Evolutionary conservation across 2,329 filamentous ascomycete species (phyloP).

Genomic region (Xylariaceae sp.): DNA sequence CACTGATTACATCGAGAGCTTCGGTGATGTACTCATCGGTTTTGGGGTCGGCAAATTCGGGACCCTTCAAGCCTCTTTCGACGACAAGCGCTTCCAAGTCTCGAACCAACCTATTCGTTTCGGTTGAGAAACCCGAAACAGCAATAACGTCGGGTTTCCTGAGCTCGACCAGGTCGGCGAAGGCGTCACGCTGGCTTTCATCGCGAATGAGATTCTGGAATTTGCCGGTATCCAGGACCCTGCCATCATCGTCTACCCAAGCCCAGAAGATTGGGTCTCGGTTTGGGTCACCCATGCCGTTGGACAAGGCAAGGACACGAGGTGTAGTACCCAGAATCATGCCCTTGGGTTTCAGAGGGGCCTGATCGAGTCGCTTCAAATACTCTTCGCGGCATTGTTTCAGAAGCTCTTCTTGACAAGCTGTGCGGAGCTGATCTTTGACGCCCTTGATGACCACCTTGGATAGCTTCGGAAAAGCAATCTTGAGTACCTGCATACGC

Average conservation of each 20-base stretch:
- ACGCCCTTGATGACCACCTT: constrained; percentile 83
- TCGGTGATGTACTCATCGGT: constrained; percentile 72
- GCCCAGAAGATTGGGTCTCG: constrained; percentile 86
- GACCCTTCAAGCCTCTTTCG: constrained; percentile 71
- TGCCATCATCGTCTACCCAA: constrained; percentile 88
- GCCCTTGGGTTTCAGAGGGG: constrained; percentile 91
- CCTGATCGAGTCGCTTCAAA: constrained; percentile 85
- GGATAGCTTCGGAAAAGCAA: constrained; percentile 77
- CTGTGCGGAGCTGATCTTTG: constrained; percentile 88
- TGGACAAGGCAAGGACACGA: constrained; percentile 81
- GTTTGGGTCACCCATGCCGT: constrained; percentile 68
- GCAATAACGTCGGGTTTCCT: constrained; percentile 86
- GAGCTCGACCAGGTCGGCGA: constrained; percentile 75
- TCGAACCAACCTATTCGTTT: constrained; percentile 78
- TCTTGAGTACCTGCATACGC: constrained; percentile 77
- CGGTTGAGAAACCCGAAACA: constrained; percentile 82
- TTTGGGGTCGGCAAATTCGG: constrained; percentile 79
- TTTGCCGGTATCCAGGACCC: constrained; percentile 84
- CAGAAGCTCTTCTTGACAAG: constrained; percentile 91
- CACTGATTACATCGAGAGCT: constrained; percentile 79
- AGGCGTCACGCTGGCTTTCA: constrained; percentile 62
- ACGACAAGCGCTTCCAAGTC: constrained; percentile 76
- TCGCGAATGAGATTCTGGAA: constrained; percentile 73
- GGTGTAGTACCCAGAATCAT: constrained; percentile 85
- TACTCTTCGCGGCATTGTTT: constrained; percentile 85